Conservation (phyloP, 805 yeast species). For the Dipodascopsis uninucleata region DNA sequence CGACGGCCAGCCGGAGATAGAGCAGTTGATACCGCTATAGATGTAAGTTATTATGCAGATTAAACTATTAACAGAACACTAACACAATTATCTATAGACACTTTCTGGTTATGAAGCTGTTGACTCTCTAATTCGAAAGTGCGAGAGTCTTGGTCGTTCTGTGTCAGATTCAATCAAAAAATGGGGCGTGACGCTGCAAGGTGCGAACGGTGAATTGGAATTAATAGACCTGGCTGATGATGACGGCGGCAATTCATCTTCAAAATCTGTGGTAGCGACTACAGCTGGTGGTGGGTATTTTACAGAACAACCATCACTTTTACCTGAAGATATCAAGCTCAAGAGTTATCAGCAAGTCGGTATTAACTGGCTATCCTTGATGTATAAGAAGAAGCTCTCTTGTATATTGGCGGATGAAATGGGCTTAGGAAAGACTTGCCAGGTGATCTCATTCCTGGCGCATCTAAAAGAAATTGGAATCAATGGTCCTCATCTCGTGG, state of each 20-base stretch:
- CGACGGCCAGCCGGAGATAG: constrained; percentile 46
- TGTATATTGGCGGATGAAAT: constrained; percentile 97
- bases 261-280: too few relatives aligned
- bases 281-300: constrained; percentile 40
- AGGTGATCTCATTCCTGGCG: constrained; percentile 88
- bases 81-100: constrained; percentile 48
- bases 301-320: constrained; percentile 64
- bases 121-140: constrained; percentile 80
- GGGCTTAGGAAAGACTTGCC: constrained; percentile 98
- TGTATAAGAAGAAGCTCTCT: constrained; percentile 74
- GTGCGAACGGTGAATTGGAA: constrained; percentile 61
- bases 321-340: constrained; percentile 61
- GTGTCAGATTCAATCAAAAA: constrained; percentile 68
- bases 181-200: constrained; percentile 85
- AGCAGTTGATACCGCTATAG: constrained; percentile 52
- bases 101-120: constrained; percentile 90
- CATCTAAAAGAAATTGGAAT: constrained; percentile 67
- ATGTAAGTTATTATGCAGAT: constrained; percentile 1
- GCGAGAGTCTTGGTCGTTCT: constrained; percentile 69
- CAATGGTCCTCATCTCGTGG: constrained; percentile 82
- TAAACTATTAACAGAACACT: background rate
- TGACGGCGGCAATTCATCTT: constrained; percentile 2
- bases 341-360: constrained; percentile 97
- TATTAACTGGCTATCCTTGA: constrained; percentile 80
- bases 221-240: constrained; percentile 34